phyloP scores from a whole-genome alignment of 1,284 basidiomycete genomes.

The Pseudozyma hubeiensis region DNA sequence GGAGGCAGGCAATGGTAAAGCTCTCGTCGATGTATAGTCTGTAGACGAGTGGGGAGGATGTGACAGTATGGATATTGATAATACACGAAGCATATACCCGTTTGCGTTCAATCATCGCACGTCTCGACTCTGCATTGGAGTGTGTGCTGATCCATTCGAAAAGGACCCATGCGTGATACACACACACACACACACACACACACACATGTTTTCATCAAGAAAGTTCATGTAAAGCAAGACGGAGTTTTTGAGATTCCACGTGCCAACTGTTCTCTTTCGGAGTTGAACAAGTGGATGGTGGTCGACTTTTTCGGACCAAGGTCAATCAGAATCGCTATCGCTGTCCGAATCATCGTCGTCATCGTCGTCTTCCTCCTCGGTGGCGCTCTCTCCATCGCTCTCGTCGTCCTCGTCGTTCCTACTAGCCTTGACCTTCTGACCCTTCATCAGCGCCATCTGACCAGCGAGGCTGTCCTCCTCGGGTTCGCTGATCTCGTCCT shows the following conservation, averaged over 20 bases:
- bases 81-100: neutral
- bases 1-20: neutral
- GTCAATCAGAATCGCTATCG: conserved; percentile 39
- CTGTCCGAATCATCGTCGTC: conserved; percentile 23
- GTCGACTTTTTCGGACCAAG: neutral
- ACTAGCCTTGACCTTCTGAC: conserved; percentile 81
- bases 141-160: too few relatives aligned
- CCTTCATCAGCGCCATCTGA: conserved; percentile 98
- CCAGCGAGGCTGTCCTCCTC: conserved; percentile 79
- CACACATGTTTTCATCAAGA: too few relatives aligned
- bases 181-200: too few relatives aligned
- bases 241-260: neutral
- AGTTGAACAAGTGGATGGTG: too few relatives aligned
- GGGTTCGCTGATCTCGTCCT: conserved; percentile 68
- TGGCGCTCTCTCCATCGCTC: conserved; percentile 70
- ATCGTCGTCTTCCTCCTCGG: conserved; percentile 56
- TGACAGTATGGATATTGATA: too few relatives aligned
- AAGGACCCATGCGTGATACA: too few relatives aligned
- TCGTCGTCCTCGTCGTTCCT: conserved; percentile 70
- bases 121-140: too few relatives aligned
- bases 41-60: too few relatives aligned
- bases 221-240: too few relatives aligned
- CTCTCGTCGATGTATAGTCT: conserved; percentile 3
- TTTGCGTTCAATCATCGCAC: too few relatives aligned
- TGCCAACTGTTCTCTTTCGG: too few relatives aligned